Conservation (phyloP, 164 flowering plant genomes). For the Vitis rotundifolia region DNA sequence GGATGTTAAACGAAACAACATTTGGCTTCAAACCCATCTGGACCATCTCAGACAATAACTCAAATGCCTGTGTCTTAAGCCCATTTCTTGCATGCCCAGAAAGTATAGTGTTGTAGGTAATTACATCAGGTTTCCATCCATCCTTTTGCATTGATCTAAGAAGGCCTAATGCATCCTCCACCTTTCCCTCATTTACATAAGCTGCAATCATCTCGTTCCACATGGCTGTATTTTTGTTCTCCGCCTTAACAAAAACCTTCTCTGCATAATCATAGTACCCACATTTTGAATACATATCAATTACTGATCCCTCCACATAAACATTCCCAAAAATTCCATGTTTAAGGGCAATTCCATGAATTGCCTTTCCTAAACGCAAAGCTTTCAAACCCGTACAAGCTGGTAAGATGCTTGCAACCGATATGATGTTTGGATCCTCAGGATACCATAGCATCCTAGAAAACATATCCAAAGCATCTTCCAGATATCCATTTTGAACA, state of each 20-base stretch:
- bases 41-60: slow-evolving; percentile 37
- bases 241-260: slow-evolving; percentile 27
- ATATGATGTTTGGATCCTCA: slow-evolving; percentile 37
- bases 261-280: slow-evolving; percentile 36
- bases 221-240: slow-evolving; percentile 33
- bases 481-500: slow-evolving; percentile 36
- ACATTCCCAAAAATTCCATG: slow-evolving; percentile 17
- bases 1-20: slow-evolving; percentile 33
- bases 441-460: slow-evolving; percentile 27
- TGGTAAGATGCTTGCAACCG: slow-evolving; percentile 39
- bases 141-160: slow-evolving; percentile 29
- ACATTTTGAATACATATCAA: slow-evolving; percentile 49
- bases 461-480: slow-evolving; percentile 40
- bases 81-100: slow-evolving; percentile 43
- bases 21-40: slow-evolving; percentile 41
- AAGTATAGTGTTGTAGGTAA: slow-evolving; percentile 48
- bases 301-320: slow-evolving; percentile 45
- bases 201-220: slow-evolving; percentile 55
- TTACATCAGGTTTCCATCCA: slow-evolving; percentile 41
- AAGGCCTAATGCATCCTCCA: slow-evolving; percentile 25
- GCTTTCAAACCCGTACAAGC: slow-evolving; percentile 43
- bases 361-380: slow-evolving; percentile 33
- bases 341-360: slow-evolving; percentile 43
- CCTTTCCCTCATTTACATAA: slow-evolving; percentile 38
- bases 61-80: slow-evolving; percentile 34